These are phyloP conservation scores for Cytospora chrysosperma DNA, from an alignment of 2,329 filamentous ascomycete species.

Conservation along the genomic window DNA sequence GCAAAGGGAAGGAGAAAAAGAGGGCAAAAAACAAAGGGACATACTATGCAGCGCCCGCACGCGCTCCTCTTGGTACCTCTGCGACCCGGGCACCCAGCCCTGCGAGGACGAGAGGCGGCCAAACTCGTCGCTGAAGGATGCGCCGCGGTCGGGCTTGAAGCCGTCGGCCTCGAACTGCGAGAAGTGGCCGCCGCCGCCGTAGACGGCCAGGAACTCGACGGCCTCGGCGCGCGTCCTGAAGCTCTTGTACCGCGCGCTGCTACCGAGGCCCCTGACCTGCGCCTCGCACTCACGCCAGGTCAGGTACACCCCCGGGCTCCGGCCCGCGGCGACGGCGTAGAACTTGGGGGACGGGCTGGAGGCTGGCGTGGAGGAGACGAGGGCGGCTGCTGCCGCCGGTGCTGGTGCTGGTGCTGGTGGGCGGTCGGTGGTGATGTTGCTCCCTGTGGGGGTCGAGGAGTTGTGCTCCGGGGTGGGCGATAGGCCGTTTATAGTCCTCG, in stretches of 20 bases:
- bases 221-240: neutral
- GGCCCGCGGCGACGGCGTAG: slow-evolving; percentile 6
- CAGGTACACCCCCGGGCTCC: neutral
- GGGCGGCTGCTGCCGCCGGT: no score
- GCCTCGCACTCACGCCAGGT: neutral
- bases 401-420: no score
- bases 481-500: neutral
- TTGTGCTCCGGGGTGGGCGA: neutral
- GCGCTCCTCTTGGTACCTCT: neutral
- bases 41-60: neutral
- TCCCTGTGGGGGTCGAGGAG: no score
- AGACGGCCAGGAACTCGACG: neutral
- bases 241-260: neutral
- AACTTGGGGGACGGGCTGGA: neutral
- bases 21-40: no score
- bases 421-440: no score
- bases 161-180: neutral
- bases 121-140: slow-evolving; percentile 2
- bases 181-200: slow-evolving; percentile 4
- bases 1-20: no score
- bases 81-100: slow-evolving; percentile 1
- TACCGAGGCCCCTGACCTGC: neutral
- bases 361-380: neutral
- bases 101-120: slow-evolving; percentile 4
- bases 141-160: neutral